phyloP scores from a whole-genome alignment of 2,329 filamentous ascomycete genomes.

The Aspergillus puulaauensis region DNA sequence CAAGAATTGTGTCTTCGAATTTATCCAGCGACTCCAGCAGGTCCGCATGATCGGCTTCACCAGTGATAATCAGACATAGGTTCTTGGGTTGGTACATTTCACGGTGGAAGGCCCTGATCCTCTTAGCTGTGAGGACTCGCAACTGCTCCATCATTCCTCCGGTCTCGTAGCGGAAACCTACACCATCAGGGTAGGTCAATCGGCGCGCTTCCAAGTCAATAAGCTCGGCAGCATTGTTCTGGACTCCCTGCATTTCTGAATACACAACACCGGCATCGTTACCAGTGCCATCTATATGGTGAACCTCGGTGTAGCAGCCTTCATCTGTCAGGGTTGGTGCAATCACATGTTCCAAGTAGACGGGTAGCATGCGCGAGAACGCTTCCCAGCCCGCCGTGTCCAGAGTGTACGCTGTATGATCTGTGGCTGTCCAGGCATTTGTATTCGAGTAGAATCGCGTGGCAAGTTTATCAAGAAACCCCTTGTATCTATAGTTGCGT shows the following conservation, averaged over 20 bases:
- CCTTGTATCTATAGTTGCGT: constrained; percentile 90
- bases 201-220: constrained; percentile 82
- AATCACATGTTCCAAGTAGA: constrained; percentile 93
- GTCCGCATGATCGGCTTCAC: constrained; percentile 80
- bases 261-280: constrained; percentile 97
- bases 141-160: constrained; percentile 94
- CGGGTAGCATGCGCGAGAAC: constrained; percentile 88
- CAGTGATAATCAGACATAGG: constrained; percentile 85
- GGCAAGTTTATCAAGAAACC: constrained; percentile 88
- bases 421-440: constrained; percentile 95
- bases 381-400: constrained; percentile 97
- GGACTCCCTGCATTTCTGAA: constrained; percentile 96
- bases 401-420: constrained; percentile 94
- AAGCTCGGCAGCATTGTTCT: constrained; percentile 79
- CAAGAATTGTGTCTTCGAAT: constrained; percentile 84
- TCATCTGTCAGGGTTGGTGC: constrained; percentile 90
- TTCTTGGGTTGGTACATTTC: constrained; percentile 99
- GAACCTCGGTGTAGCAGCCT: constrained; percentile 91
- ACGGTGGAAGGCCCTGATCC: constrained; percentile 90
- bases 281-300: constrained; percentile 89
- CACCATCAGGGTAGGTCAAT: constrained; percentile 80
- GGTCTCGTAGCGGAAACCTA: constrained; percentile 97
- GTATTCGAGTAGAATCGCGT: constrained; percentile 90
- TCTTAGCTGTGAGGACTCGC: constrained; percentile 78
- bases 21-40: constrained; percentile 78